These are phyloP conservation scores for Gnaphalium uliginosum DNA, from an alignment of 129 eudicot genomes.

Conservation along the genomic window DNA sequence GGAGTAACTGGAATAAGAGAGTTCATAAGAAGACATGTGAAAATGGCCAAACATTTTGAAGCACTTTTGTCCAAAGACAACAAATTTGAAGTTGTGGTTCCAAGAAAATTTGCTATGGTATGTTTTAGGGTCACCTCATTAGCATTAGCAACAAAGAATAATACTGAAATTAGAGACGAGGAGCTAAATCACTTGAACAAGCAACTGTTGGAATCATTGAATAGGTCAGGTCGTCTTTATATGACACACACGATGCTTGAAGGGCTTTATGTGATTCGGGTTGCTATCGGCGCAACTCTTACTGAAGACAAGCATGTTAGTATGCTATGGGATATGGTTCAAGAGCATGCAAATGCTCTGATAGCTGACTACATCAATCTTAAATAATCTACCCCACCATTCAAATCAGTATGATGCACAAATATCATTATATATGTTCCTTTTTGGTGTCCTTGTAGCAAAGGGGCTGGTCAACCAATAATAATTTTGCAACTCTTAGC, in stretches of 20 bases:
- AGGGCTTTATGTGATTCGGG: slow-evolving; percentile 12
- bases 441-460: neutral
- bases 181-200: neutral
- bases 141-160: neutral
- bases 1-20: slow-evolving; percentile 21
- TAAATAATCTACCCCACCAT: too few relatives aligned
- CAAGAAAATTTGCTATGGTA: slow-evolving; percentile 14
- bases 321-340: neutral
- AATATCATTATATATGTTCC: neutral
- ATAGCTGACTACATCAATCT: too few relatives aligned
- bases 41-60: slow-evolving; percentile 37
- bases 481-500: neutral
- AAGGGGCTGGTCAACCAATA: neutral
- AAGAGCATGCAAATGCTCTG: neutral
- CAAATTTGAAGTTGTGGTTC: slow-evolving; percentile 40
- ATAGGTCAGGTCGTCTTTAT: neutral
- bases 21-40: slow-evolving; percentile 25
- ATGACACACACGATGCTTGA: neutral
- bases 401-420: too few relatives aligned
- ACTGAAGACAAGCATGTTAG: neutral
- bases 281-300: slow-evolving; percentile 10
- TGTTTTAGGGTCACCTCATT: neutral
- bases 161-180: neutral
- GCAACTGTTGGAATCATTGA: neutral
- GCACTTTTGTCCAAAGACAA: slow-evolving; percentile 6